Evolutionary conservation across 805 yeast genomes (phyloP).

Genomic region (Yarrowia yakushimensis): DNA sequence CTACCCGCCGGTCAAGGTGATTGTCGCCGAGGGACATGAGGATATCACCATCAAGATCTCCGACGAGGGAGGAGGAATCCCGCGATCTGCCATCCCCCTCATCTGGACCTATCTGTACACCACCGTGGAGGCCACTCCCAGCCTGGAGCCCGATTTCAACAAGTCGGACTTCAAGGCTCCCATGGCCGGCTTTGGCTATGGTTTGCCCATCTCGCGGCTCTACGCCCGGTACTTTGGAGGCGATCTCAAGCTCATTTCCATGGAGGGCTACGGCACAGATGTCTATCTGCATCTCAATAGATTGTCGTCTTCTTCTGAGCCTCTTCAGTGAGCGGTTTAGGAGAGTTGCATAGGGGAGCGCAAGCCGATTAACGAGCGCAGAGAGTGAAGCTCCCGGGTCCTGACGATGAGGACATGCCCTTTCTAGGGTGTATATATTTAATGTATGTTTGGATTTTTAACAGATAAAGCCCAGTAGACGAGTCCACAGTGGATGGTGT

Average conservation of each 20-base stretch:
- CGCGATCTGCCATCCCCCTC: constrained; percentile 75
- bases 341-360: background rate
- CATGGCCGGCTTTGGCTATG: constrained; percentile 93
- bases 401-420: background rate
- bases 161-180: constrained; percentile 77
- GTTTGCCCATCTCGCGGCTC: constrained; percentile 78
- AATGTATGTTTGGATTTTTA: constrained; percentile 2
- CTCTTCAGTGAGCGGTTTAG: constrained; percentile 39
- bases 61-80: constrained; percentile 93
- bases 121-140: constrained; percentile 72
- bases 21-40: constrained; percentile 83
- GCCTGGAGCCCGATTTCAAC: constrained; percentile 53
- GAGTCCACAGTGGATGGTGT: no score
- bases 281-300: constrained; percentile 83
- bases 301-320: constrained; percentile 69
- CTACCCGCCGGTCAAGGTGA: constrained; percentile 81
- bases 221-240: constrained; percentile 92
- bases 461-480: no score
- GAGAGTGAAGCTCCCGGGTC: background rate
- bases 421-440: background rate
- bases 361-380: no score
- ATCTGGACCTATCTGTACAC: constrained; percentile 92
- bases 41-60: constrained; percentile 87
- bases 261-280: constrained; percentile 95
- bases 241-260: constrained; percentile 76